phyloP scores from a whole-genome alignment of 176 grass and related monocot species.

The Cenchrus purpureus region DNA sequence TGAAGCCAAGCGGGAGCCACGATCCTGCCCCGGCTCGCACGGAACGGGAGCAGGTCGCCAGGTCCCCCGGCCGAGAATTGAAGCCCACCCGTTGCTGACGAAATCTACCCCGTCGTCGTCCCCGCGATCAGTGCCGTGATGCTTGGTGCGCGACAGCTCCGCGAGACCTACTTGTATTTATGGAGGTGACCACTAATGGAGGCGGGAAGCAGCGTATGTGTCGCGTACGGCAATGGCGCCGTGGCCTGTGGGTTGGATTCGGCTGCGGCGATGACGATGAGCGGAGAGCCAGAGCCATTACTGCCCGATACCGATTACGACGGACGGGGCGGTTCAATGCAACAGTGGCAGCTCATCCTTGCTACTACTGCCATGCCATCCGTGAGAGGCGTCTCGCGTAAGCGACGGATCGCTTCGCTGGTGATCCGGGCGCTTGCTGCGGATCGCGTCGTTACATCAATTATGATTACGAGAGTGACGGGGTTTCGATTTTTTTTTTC shows the following conservation, averaged over 20 bases:
- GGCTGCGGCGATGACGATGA: not conserved
- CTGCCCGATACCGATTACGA: conserved; percentile 15
- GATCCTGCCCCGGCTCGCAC: not conserved
- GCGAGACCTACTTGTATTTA: conserved; percentile 43
- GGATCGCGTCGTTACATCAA: not conserved
- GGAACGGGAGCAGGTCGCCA: not conserved
- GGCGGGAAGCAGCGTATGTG: not conserved
- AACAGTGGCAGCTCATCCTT: conserved; percentile 27
- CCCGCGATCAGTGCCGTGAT: conserved; percentile 19
- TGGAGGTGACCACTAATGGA: conserved; percentile 17
- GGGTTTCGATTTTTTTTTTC: not conserved
- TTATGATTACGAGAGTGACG: not conserved
- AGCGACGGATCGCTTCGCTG: not conserved
- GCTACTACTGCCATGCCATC: not conserved
- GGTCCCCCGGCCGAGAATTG: not conserved
- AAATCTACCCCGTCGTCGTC: conserved; percentile 8
- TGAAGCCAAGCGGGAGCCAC: not conserved
- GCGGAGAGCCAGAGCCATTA: conserved; percentile 15
- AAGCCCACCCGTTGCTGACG: conserved; percentile 21
- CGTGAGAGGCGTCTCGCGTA: not conserved
- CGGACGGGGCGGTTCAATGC: conserved; percentile 33
- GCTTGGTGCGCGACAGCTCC: conserved; percentile 39
- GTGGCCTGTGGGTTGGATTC: not conserved
- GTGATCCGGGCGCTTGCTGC: not conserved
- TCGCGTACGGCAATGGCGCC: conserved; percentile 29